phyloP scores from a whole-genome alignment of 73 alveolate species.

The Tetrahymena elliotti region DNA sequence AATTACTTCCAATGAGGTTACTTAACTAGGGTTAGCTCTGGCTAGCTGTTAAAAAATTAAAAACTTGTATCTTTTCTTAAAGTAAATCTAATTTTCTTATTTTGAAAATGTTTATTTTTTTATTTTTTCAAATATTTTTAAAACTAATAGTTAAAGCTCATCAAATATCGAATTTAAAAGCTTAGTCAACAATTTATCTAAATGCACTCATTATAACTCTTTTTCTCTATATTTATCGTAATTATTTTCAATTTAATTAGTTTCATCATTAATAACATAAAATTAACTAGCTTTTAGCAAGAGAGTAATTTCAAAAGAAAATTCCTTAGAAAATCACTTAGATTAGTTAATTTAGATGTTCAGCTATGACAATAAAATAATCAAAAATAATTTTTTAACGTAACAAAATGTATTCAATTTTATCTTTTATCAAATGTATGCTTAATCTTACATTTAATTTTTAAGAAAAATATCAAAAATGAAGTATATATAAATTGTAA shows the following conservation, averaged over 20 bases:
- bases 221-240: neutral
- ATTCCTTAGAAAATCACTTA: neutral
- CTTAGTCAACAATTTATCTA: neutral
- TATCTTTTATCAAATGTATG: no score
- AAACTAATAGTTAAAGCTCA: neutral
- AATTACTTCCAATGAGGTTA: neutral
- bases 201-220: neutral
- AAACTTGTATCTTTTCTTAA: neutral
- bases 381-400: no score
- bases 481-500: no score
- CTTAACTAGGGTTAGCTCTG: neutral
- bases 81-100: neutral
- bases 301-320: neutral
- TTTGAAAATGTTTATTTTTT: no score
- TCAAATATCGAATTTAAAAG: neutral
- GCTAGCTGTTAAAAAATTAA: neutral
- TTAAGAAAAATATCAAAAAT: no score
- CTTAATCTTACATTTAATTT: no score
- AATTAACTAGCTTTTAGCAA: neutral
- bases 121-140: neutral
- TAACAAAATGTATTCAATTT: no score
- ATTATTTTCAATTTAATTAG: no score
- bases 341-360: neutral
- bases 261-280: no score
- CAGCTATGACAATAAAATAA: neutral